Evolutionary conservation across 805 yeast genomes (phyloP).

Genomic region (Yamadazyma laniorum): DNA sequence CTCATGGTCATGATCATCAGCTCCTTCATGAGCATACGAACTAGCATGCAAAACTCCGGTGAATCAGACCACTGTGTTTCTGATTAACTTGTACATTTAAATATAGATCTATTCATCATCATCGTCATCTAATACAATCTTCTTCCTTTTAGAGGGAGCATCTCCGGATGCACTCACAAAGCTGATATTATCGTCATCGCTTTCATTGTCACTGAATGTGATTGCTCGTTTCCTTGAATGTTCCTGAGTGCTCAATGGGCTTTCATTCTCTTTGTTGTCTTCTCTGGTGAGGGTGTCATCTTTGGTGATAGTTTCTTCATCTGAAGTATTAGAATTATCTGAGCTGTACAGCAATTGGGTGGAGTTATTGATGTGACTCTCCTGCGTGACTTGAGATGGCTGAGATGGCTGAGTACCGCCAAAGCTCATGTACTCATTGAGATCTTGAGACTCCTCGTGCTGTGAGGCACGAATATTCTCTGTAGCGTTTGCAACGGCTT

Average conservation of each 20-base stretch:
- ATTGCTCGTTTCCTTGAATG: slow-evolving; percentile 2
- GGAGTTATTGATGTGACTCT: slow-evolving; percentile 5
- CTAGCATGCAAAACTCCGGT: slow-evolving; percentile 33
- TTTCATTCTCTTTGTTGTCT: slow-evolving; percentile 12
- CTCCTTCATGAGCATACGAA: slow-evolving; percentile 66
- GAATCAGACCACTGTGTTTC: slow-evolving; percentile 51
- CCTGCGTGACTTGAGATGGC: background rate
- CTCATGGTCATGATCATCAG: slow-evolving; percentile 73
- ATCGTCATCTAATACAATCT: slow-evolving; percentile 24
- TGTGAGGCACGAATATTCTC: slow-evolving; percentile 13
- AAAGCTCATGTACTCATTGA: background rate
- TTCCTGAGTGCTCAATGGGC: slow-evolving; percentile 6
- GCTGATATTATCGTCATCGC: slow-evolving; percentile 12
- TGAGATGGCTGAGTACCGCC: background rate
- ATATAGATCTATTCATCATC: slow-evolving; percentile 20
- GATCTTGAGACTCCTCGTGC: slow-evolving; percentile 5
- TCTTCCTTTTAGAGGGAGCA: slow-evolving; percentile 19
- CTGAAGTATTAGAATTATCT: slow-evolving; percentile 6
- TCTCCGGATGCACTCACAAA: slow-evolving; percentile 15
- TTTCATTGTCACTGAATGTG: slow-evolving; percentile 15
- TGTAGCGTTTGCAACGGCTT: slow-evolving; percentile 14
- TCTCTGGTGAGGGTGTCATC: background rate
- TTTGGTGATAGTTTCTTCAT: background rate
- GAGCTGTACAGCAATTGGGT: slow-evolving; percentile 10
- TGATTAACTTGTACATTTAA: slow-evolving; percentile 16